Base-by-base conservation (phyloP, 768 basidiomycete genomes). In the Pseudohyphozyma bogoriensis region DNA sequence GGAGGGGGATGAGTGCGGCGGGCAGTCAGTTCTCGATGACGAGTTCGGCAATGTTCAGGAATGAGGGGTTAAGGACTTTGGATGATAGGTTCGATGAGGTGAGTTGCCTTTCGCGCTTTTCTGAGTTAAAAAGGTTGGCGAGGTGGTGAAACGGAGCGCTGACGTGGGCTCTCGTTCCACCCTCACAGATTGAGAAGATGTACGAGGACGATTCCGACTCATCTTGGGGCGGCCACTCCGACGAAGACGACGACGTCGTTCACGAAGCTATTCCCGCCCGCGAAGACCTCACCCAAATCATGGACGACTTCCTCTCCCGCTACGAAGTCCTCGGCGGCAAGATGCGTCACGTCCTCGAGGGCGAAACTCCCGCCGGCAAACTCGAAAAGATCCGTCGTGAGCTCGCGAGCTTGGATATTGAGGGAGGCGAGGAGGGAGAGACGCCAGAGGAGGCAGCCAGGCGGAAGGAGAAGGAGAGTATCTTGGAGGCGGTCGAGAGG, bases 81-180 rank as follows among this genome's bases (percentile, higher is more conserved):
- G 95, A 99, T 70, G 89, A 96, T 70, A 81, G 84, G 15, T 99
- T 97, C 71, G 92, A 97, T 69, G 83, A 89, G 79, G 95, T 89
- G 66, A 63, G 79, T 69, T 22, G 37, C 20, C 20, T 32, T 28
- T 28, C 4, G 37, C 4, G 3, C 37, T 36, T 18, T 22, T 31
- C 31, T n/a, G n/a, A n/a, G n/a, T n/a, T n/a, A n/a, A n/a, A n/a
- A n/a, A n/a, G n/a, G n/a, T n/a, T n/a, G n/a, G n/a, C n/a, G n/a
- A n/a, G n/a, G n/a, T n/a, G n/a, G n/a, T n/a, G n/a, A n/a, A n/a
- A n/a, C n/a, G n/a, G n/a, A n/a, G n/a, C n/a, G n/a, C n/a, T n/a
- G n/a, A n/a, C n/a, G n/a, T n/a, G n/a, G n/a, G n/a, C 28, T 20
- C 28, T 35, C 39, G 28, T 26, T 26, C 24, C 20, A 10, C 24